Evolutionary conservation across 805 yeast genomes (phyloP), one percentile per base, ranked within the genome.

Genomic region (Zygosaccharomyces kombuchaensis): DNA sequence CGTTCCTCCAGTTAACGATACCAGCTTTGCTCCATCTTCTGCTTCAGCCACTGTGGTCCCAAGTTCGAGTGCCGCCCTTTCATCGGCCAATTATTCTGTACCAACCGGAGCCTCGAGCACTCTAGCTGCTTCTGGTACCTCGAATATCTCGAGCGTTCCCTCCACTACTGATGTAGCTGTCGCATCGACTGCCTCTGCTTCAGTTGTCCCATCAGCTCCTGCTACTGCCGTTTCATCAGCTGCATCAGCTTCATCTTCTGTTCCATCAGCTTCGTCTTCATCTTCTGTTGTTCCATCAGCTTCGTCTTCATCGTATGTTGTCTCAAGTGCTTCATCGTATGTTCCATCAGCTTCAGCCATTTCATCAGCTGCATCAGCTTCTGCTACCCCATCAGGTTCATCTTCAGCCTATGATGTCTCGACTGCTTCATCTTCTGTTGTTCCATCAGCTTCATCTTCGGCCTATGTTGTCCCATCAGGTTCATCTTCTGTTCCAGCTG

Each of bases 381-480:
- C 29, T 6, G 32, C 7, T 13, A n/a, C 12, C 4, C 32, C 32
- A n/a, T 29, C 32, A 6, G 14, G 8, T 25, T 9, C 12, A 10
- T 4, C 32, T 19, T 19, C 21, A 19, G 21, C 21, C 5, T 19
- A 5, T 19, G 21, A 3, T 5, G 5, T 19, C 21, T 19, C 21
- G 5, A 19, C 21, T 4, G 21, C 21, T 19, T 19, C 21, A 19
- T 19, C 21, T 19, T 19, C 21, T 3, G 21, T 19, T 19, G 21
- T 19, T 3, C 21, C 21, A 19, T 29, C 32, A 2, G n/a, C 12
- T 25, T 4, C 39, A n/a, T 39, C 43, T 19, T 40, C 43, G n/a
- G n/a, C n/a, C n/a, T n/a, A n/a, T 23, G 26, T 48, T 23, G 17
- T 26, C 14, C 23, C 49, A 22, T 54, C 63, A 22, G 51, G 53